phyloP scores from a whole-genome alignment of 441 rosid species.

The Dalechampia spathulata region DNA sequence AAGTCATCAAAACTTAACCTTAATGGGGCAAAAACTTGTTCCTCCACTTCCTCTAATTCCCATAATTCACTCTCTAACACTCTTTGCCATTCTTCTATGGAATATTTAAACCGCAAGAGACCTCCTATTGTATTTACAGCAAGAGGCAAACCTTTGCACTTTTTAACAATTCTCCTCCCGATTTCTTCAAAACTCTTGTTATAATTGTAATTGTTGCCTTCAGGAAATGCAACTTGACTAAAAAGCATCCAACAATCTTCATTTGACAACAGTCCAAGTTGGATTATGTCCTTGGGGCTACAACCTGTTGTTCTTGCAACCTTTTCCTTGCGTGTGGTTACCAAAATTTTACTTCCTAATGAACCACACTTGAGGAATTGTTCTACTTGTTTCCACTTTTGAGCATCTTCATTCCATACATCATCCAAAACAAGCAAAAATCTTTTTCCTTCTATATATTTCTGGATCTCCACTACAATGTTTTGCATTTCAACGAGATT shows the following conservation, averaged over 20 bases:
- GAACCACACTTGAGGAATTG: background rate
- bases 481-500: background rate
- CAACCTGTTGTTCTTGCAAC: background rate
- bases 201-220: background rate
- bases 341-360: background rate
- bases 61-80: background rate
- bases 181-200: background rate
- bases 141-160: background rate
- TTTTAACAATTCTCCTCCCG: background rate
- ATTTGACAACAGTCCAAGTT: background rate
- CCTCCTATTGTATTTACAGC: background rate
- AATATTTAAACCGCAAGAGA: background rate
- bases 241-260: background rate
- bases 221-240: background rate
- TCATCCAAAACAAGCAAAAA: background rate
- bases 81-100: background rate
- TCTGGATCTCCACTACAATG: background rate
- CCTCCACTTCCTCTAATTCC: slow-evolving; percentile 3
- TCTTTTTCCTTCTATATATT: background rate
- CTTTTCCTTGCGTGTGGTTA: background rate
- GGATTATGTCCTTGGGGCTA: no score
- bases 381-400: background rate
- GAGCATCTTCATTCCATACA: background rate
- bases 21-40: background rate
- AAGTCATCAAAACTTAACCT: slow-evolving; percentile 7